Conservation (phyloP, 2,329 filamentous ascomycete species). For the Fusarium aywerte region DNA sequence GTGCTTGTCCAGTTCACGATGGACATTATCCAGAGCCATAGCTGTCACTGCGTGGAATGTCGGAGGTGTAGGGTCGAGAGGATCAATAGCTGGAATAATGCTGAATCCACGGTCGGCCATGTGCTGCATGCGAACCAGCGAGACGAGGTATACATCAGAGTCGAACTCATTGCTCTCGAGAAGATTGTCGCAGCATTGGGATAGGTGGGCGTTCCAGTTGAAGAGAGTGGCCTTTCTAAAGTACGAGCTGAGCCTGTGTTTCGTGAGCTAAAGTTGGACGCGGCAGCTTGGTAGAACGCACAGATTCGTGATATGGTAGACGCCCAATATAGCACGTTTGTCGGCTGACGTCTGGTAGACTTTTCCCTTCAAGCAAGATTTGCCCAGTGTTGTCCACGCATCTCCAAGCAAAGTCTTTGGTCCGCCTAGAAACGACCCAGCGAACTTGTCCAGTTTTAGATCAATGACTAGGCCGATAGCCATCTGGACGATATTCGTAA, state of each 20-base stretch:
- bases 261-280: background rate
- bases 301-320: constrained; percentile 54
- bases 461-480: constrained; percentile 54
- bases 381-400: constrained; percentile 43
- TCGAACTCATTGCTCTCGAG: constrained; percentile 44
- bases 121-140: constrained; percentile 50
- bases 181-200: constrained; percentile 50
- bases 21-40: constrained; percentile 50
- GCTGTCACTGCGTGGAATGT: constrained; percentile 44
- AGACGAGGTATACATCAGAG: constrained; percentile 50
- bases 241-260: constrained; percentile 7
- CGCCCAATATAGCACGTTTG: constrained; percentile 54
- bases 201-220: constrained; percentile 50
- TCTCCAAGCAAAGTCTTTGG: constrained; percentile 50
- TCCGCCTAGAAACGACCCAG: constrained; percentile 35
- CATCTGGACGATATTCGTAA: constrained; percentile 54
- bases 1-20: constrained; percentile 50
- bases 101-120: constrained; percentile 47
- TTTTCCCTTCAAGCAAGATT: constrained; percentile 25
- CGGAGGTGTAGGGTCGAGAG: constrained; percentile 33
- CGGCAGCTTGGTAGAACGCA: constrained; percentile 21
- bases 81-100: constrained; percentile 38
- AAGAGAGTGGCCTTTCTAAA: constrained; percentile 51
- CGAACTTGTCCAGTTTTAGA: constrained; percentile 51
- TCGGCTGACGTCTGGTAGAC: constrained; percentile 49